Conservation (phyloP, 768 basidiomycete genomes). For the Gloeophyllum trabeum region DNA sequence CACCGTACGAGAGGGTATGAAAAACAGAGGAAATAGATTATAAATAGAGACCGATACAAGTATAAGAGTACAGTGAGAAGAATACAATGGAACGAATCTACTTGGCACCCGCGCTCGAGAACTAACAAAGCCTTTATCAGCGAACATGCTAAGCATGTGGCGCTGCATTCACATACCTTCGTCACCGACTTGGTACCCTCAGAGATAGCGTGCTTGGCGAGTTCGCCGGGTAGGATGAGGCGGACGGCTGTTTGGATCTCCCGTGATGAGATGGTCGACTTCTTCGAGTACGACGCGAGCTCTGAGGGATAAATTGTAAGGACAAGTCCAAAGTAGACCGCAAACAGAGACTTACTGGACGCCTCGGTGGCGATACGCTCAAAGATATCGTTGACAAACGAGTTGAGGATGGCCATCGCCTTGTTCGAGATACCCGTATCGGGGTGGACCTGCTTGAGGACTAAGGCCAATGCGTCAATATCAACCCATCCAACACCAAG, state of each 20-base stretch:
- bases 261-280: slow-evolving; percentile 96
- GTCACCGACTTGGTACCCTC: slow-evolving; percentile 80
- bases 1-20: background rate
- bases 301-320: slow-evolving; percentile 36
- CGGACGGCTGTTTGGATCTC: slow-evolving; percentile 97
- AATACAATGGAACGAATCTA: slow-evolving; percentile 12
- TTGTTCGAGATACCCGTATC: slow-evolving; percentile 99
- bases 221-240: slow-evolving; percentile 92
- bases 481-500: slow-evolving; percentile 4
- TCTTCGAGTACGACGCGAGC: slow-evolving; percentile 97
- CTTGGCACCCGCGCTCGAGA: slow-evolving; percentile 4
- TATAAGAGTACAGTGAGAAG: background rate
- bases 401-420: slow-evolving; percentile 86
- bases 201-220: slow-evolving; percentile 97
- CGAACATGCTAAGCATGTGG: background rate
- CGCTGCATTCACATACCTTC: slow-evolving; percentile 35
- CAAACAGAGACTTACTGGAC: slow-evolving; percentile 45
- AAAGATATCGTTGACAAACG: slow-evolving; percentile 91
- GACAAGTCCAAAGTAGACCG: background rate
- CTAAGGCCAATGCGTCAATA: slow-evolving; percentile 23
- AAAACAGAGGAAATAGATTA: background rate
- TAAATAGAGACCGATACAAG: background rate
- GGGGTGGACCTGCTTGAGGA: slow-evolving; percentile 95
- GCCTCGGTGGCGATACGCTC: slow-evolving; percentile 87
- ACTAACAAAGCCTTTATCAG: slow-evolving; percentile 2